These are phyloP conservation scores for Smallanthus sonchifolius DNA, from an alignment of 129 eudicot species.

Conservation along the genomic window DNA sequence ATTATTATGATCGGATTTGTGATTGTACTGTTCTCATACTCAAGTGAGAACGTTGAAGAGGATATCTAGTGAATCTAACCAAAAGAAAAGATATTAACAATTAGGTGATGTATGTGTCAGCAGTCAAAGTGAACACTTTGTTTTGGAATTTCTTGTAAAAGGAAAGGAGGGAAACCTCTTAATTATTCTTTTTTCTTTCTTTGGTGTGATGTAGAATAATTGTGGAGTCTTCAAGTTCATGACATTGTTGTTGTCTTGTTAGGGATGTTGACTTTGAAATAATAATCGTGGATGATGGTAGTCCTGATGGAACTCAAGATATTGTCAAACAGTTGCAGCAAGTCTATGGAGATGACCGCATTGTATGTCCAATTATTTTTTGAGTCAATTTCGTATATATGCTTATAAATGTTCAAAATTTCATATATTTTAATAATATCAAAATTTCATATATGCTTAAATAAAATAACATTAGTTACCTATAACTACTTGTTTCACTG, in stretches of 20 bases:
- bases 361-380: slow-evolving; percentile 46
- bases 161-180: neutral
- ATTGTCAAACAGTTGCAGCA: slow-evolving; percentile 83
- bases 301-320: slow-evolving; percentile 99
- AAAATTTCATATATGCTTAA: too few species aligned
- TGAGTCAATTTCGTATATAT: neutral
- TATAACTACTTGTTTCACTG: neutral
- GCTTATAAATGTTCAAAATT: neutral
- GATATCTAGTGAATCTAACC: neutral
- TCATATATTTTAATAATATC: neutral
- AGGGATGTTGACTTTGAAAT: slow-evolving; percentile 86
- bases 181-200: neutral
- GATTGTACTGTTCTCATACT: neutral
- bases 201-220: neutral
- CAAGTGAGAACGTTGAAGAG: neutral
- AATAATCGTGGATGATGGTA: slow-evolving; percentile 93
- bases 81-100: neutral
- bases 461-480: neutral
- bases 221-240: neutral
- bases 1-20: neutral
- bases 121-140: neutral
- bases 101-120: neutral
- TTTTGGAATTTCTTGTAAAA: neutral
- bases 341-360: slow-evolving; percentile 87
- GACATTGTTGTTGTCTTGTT: slow-evolving; percentile 1